These are phyloP conservation scores for Candida krabiensis DNA, from an alignment of 805 yeast species.

Conservation along the genomic window DNA sequence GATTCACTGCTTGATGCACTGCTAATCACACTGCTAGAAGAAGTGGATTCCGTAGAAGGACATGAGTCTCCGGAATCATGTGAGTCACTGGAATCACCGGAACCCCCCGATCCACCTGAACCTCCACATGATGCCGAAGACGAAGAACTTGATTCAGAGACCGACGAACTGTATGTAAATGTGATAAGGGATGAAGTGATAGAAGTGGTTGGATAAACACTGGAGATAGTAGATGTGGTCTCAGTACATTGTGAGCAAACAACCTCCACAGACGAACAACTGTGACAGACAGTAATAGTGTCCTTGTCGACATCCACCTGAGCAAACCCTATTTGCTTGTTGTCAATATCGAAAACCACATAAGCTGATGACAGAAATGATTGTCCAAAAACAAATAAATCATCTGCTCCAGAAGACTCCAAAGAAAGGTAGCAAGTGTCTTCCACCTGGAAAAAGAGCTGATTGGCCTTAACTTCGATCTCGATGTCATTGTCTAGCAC, in stretches of 20 bases:
- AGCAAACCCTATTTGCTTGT: constrained; percentile 56
- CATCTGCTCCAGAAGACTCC: constrained; percentile 15
- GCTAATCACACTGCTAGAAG: neutral
- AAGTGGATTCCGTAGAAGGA: neutral
- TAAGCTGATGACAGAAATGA: constrained; percentile 63
- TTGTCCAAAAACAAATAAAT: constrained; percentile 56
- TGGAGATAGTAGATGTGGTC: constrained; percentile 10
- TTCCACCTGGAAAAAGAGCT: constrained; percentile 16
- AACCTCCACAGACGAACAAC: constrained; percentile 12
- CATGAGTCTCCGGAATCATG: neutral
- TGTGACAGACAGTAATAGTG: constrained; percentile 16
- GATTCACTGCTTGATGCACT: neutral
- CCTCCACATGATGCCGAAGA: constrained; percentile 2
- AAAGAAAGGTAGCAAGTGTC: constrained; percentile 24
- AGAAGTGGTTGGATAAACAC: constrained; percentile 8
- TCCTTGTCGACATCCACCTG: constrained; percentile 35
- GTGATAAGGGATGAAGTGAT: constrained; percentile 3
- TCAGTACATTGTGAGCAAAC: constrained; percentile 19
- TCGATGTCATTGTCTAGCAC: constrained; percentile 19
- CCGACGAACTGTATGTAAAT: constrained; percentile 1
- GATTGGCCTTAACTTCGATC: constrained; percentile 21
- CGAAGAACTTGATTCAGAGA: constrained; percentile 2
- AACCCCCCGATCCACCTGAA: constrained; percentile 1
- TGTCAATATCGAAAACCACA: constrained; percentile 63
- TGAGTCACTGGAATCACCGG: neutral